Percentiles rank a stretch among this genome's conserved stretches.
Conservation (phyloP, 495 filamentous ascomycete genomes). For the Endocarpon pusillum region DNA sequence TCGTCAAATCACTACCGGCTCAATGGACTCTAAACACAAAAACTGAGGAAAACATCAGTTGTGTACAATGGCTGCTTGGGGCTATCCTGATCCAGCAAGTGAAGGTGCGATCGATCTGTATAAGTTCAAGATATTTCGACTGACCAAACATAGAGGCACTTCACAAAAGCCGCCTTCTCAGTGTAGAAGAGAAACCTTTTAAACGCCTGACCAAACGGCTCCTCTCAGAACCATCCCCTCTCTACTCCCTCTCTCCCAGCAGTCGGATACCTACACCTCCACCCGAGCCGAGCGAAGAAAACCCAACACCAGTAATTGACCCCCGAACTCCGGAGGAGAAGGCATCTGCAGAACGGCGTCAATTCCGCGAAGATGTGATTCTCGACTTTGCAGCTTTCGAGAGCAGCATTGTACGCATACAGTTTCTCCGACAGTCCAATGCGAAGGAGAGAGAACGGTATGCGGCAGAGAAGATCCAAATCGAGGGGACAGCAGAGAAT, state of each 20-base stretch:
- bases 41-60: too few species aligned
- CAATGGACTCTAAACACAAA: too few species aligned
- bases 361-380: conserved; percentile 62
- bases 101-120: conserved; percentile 24
- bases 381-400: conserved; percentile 88
- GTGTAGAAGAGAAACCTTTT: conserved; percentile 86
- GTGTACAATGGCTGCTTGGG: conserved; percentile 32
- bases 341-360: conserved; percentile 29
- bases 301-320: conserved; percentile 17
- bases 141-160: conserved; percentile 43
- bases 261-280: conserved; percentile 52
- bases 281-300: conserved; percentile 39
- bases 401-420: conserved; percentile 69
- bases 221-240: conserved; percentile 42
- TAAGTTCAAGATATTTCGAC: not conserved
- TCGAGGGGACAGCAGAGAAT: conserved; percentile 52
- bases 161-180: conserved; percentile 77
- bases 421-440: conserved; percentile 73
- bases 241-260: conserved; percentile 23
- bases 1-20: too few species aligned
- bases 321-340: conserved; percentile 25
- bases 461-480: conserved; percentile 58
- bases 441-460: conserved; percentile 73
- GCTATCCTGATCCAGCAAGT: conserved; percentile 30
- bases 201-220: conserved; percentile 75